Evolutionary conservation across 768 basidiomycete species (phyloP).

Genomic region (Serpula lacrymans): DNA sequence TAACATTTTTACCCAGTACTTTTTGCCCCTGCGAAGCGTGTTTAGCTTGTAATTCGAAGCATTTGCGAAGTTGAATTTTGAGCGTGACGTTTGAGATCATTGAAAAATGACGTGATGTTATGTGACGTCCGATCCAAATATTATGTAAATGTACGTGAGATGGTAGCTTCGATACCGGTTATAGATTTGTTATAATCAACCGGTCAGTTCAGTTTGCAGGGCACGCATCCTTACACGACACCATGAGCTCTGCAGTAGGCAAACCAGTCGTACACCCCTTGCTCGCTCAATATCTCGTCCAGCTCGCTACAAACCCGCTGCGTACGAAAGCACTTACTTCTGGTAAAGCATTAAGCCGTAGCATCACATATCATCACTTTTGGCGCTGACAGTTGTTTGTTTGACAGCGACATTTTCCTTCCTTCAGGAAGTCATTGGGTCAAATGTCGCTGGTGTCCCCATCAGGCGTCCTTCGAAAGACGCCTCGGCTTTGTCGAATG

Average conservation of each 20-base stretch:
- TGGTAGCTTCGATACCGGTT: too few relatives aligned
- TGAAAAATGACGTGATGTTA: too few relatives aligned
- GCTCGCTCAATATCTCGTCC: constrained; percentile 65
- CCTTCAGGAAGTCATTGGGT: constrained; percentile 80
- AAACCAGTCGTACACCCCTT: constrained; percentile 38
- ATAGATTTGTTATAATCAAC: too few relatives aligned
- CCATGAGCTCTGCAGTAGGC: constrained; percentile 38
- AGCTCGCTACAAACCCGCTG: constrained; percentile 66
- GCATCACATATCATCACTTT: background rate
- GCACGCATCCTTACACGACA: constrained; percentile 14
- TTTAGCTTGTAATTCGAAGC: too few relatives aligned
- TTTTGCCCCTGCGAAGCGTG: too few relatives aligned
- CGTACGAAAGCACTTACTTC: constrained; percentile 80
- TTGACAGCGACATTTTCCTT: constrained; percentile 50
- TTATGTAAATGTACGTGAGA: too few relatives aligned
- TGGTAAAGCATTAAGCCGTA: constrained; percentile 35
- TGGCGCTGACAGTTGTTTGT: background rate
- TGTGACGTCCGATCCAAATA: too few relatives aligned
- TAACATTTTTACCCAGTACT: too few relatives aligned
- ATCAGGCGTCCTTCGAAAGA: constrained; percentile 46
- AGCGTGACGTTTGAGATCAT: too few relatives aligned
- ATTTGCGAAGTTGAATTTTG: too few relatives aligned
- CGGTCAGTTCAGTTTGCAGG: too few relatives aligned
- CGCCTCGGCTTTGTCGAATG: constrained; percentile 49
- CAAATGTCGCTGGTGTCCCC: constrained; percentile 63